phyloP scores from a whole-genome alignment of 805 yeast species.

The Kodamaea sagamina region DNA sequence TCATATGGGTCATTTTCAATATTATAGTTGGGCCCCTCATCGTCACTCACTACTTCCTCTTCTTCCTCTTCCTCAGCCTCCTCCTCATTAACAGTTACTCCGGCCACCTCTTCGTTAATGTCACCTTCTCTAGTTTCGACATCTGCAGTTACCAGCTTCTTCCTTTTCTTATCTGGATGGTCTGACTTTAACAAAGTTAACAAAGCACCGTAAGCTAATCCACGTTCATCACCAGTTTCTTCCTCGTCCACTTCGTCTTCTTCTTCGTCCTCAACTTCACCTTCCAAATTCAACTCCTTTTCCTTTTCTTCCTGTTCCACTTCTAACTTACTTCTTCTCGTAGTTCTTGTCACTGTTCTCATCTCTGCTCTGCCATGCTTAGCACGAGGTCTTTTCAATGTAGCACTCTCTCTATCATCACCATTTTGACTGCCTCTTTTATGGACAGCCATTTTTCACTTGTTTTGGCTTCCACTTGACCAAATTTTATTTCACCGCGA shows the following conservation, averaged over 20 bases:
- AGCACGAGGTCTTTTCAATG: slow-evolving; percentile 16
- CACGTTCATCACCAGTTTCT: slow-evolving; percentile 24
- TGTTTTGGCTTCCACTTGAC: not conserved
- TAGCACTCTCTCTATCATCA: not conserved
- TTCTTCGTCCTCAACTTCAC: slow-evolving; percentile 4
- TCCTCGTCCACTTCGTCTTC: slow-evolving; percentile 20
- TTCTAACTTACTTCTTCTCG: slow-evolving; percentile 35
- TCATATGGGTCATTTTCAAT: slow-evolving; percentile 69
- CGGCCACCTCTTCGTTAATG: slow-evolving; percentile 13
- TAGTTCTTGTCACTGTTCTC: slow-evolving; percentile 60
- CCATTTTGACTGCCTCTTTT: not conserved
- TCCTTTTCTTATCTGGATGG: slow-evolving; percentile 23
- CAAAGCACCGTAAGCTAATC: slow-evolving; percentile 65
- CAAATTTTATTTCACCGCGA: slow-evolving; percentile 2
- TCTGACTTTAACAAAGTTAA: slow-evolving; percentile 59
- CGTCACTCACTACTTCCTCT: slow-evolving; percentile 24
- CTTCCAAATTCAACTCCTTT: slow-evolving; percentile 18
- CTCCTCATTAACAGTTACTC: slow-evolving; percentile 13
- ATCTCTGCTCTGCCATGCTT: slow-evolving; percentile 62
- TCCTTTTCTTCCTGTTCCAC: slow-evolving; percentile 18
- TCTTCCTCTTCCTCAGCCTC: slow-evolving; percentile 27
- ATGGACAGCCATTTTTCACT: not conserved
- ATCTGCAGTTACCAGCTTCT: slow-evolving; percentile 13
- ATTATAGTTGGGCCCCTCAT: slow-evolving; percentile 39
- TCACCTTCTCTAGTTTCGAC: slow-evolving; percentile 20